Conservation (phyloP, 345 rosid species). For the Eucalyptus microcorys region DNA sequence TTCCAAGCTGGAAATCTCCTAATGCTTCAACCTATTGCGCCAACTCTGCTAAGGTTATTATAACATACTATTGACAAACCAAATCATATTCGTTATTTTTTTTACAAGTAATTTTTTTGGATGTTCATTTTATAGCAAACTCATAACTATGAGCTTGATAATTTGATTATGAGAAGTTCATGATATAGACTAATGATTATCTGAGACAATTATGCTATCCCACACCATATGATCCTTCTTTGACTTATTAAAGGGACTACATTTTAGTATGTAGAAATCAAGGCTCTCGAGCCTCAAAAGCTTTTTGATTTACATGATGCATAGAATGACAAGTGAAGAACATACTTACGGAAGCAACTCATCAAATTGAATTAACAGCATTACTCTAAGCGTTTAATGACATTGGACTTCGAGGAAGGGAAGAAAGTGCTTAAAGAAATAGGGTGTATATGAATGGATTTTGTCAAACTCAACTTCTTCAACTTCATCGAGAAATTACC, state of each 20-base stretch:
- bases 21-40: no score
- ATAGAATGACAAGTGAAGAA: no score
- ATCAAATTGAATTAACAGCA: no score
- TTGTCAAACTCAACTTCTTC: no score
- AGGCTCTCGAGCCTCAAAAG: no score
- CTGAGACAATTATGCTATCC: not conserved
- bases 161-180: not conserved
- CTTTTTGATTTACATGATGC: no score
- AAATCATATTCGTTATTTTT: not conserved
- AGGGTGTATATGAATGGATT: not conserved
- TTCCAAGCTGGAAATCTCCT: no score
- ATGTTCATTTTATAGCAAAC: constrained; percentile 18
- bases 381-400: not conserved
- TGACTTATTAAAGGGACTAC: not conserved
- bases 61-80: constrained; percentile 12
- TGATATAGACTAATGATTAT: no score
- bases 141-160: not conserved
- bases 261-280: no score
- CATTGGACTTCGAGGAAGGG: not conserved
- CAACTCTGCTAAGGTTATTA: no score
- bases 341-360: no score
- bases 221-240: not conserved
- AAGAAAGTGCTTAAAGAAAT: not conserved
- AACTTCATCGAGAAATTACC: not conserved
- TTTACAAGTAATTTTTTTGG: no score